A percentile compares a stretch with the other conserved stretches of the same genome.
Conservation (phyloP, 805 yeast species). For the Kodamaea hsintzibuensis region DNA sequence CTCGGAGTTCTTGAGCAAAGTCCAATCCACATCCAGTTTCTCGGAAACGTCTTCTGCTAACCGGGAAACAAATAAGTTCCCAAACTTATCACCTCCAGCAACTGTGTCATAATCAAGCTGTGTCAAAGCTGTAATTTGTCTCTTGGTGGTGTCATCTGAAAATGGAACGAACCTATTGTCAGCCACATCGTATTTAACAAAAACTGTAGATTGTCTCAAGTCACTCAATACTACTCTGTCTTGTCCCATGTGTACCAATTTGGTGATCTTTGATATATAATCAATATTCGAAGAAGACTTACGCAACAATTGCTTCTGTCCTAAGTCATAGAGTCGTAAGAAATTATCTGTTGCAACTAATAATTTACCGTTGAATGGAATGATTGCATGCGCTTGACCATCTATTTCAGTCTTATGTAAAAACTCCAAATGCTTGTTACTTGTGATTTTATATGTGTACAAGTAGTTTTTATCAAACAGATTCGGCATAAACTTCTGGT, state of each 20-base stretch:
- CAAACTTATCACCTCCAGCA: slow-evolving; percentile 85
- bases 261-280: slow-evolving; percentile 48
- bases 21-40: slow-evolving; percentile 52
- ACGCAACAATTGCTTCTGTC: slow-evolving; percentile 74
- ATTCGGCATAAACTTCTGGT: slow-evolving; percentile 30
- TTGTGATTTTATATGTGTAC: slow-evolving; percentile 35
- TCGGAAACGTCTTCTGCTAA: slow-evolving; percentile 51
- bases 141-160: slow-evolving; percentile 65
- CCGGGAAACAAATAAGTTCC: slow-evolving; percentile 71
- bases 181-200: slow-evolving; percentile 50
- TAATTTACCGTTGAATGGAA: slow-evolving; percentile 55
- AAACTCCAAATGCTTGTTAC: slow-evolving; percentile 20
- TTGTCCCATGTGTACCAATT: slow-evolving; percentile 52
- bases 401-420: slow-evolving; percentile 64
- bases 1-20: slow-evolving; percentile 30
- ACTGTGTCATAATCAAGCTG: slow-evolving; percentile 75
- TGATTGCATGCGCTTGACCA: slow-evolving; percentile 47
- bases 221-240: slow-evolving; percentile 71
- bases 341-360: slow-evolving; percentile 56
- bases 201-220: slow-evolving; percentile 61
- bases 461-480: slow-evolving; percentile 28
- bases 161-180: slow-evolving; percentile 58
- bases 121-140: slow-evolving; percentile 63
- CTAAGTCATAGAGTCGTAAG: slow-evolving; percentile 68
- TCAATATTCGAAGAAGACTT: slow-evolving; percentile 55